Evolutionary conservation across 2,329 filamentous ascomycete species (phyloP), one percentile per base, ranked within the genome.

Genomic region (Fonsecaea multimorphosa): DNA sequence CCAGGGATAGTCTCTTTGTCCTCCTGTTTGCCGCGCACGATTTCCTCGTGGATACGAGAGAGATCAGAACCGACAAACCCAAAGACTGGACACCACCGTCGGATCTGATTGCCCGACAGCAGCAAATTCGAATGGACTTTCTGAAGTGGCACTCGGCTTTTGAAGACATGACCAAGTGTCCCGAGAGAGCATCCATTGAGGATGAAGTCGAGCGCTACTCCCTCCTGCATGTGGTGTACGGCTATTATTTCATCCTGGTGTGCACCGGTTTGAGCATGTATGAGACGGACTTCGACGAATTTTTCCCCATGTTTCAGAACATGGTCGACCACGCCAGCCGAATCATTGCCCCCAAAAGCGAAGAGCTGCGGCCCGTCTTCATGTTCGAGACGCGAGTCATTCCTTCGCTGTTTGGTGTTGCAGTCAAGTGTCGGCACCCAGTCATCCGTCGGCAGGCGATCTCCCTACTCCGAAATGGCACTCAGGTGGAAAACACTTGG

Each of bases 331-430:
- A 64, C 46, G 57, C 57, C 49, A 36, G 57, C 19, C 34, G 31
- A 12, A 44, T 58, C 38, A 32, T 64, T 9, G 24, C 40, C 2
- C 49, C 19, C 40, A 44, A 19, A 22, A 24, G 34, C 16, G n/a
- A 22, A 52, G 56, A 34, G 38, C 40, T 19, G 36, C 54, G 61
- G 22, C 61, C 61, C 8, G 46, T 64, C 7, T 67, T 67, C 52
- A 31, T 62, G 22, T 61, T 67, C 14, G 61, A 67, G 29, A 60
- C 64, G n/a, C 66, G 66, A 38, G 46, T 69, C n/a, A 65, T 69
- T n/a, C 65, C 67, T 2, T 40, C 57, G 11, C 59, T 69, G 12
- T 55, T 46, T 16, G 58, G 60, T 9, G 55, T 64, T 12, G 65
- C 54, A 9, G 54, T 34, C 22, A 65, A 58, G 58, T 69, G 67